Base-by-base conservation (phyloP, 345 rosid genomes). In the Gossypioides kirkii region DNA sequence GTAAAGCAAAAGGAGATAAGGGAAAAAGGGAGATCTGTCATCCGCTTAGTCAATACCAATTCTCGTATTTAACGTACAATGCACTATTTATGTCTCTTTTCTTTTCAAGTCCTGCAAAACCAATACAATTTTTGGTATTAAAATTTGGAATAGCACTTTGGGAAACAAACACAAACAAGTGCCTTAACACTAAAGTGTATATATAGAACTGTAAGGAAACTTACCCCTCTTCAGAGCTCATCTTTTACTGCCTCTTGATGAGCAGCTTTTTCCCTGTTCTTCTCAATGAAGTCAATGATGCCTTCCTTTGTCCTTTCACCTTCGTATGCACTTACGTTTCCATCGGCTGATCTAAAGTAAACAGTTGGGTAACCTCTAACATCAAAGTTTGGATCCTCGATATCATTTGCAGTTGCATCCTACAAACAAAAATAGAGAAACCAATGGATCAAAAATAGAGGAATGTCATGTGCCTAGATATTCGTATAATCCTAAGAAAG, bases 341-440 rank as follows among this genome's bases (percentile, higher is more conserved):
- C 99, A 42, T 81, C 80, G 0, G 91, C 83, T n/a, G 98, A 86
- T 77, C 83, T 87, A 70, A 95, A 91, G 92, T 80, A 91, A 50
- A 95, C 1, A 0, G 97, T 89, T 1, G 99, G 99, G 84, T 80
- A 95, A 45, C 98, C 98, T 79, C 84, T 78, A 58, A 95, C 96
- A 4, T 91, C 91, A 38, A 91, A 95, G 16, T 84, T 70, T 58
- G 80, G 92, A n/a, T 10, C 70, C n/a, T 86, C 86, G 74, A 86
- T 64, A 70, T 95, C 98, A 77, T 95, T 95, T 68, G 92, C 88
- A 3, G 99, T 91, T 61, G 94, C 91, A 54, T 95, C 99, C 99
- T 95, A 77, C 1, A 67, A 70, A 43, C 47, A 59, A 59, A 23
- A 56, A 58, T 8, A 3, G 16, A 26, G 13, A 60, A 62, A 13